Base-by-base conservation (phyloP, 805 yeast genomes). In the Candida nitratophila region DNA sequence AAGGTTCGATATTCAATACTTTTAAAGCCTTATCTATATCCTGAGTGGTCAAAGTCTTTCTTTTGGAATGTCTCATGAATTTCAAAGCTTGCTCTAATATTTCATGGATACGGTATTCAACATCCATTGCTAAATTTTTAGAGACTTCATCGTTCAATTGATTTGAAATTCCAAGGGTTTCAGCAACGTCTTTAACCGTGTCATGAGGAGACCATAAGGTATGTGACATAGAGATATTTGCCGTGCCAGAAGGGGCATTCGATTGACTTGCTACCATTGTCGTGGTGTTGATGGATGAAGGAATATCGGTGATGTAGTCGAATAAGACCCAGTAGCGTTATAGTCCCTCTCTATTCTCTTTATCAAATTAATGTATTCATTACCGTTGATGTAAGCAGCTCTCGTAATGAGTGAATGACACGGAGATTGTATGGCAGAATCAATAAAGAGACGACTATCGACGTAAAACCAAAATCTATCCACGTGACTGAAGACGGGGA, bases 141-240 rank as follows among this genome's bases (percentile, higher is more conserved):
- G 96, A 85, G 2, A 91, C 96, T 47, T 95, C 99, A 43, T 91
- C 98, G 29, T 87, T 86, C 40, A 93, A 69, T 46, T 62, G 65
- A 45, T 69, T 79, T 3, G 73, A 64, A 32, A 93, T 73, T 1
- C 99, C 99, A 11, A 93, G 69, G 2, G 88, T 77, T 59, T 93
- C 99, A 0, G 97, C 96, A 15, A 87, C 96, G 69, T 93, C 99
- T 56, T 83, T 85, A 26, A 95, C 96, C 0, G 99, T 93, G 62
- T 93, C 98, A 47, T 86, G 82, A 8, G 98, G 97, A 10, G 98
- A 90, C 99, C 98, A 91, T 47, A 93, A 73, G 1, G 97, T 86
- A 63, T 88, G 95, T 1, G 96, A 88, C 30, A 77, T 66, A 8
- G 86, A 86, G 30, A 79, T 66, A 15, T 24, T 22, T 19, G 31